Evolutionary conservation across 306 rosid genomes (phyloP).

Genomic region (Dicorynia guianensis): DNA sequence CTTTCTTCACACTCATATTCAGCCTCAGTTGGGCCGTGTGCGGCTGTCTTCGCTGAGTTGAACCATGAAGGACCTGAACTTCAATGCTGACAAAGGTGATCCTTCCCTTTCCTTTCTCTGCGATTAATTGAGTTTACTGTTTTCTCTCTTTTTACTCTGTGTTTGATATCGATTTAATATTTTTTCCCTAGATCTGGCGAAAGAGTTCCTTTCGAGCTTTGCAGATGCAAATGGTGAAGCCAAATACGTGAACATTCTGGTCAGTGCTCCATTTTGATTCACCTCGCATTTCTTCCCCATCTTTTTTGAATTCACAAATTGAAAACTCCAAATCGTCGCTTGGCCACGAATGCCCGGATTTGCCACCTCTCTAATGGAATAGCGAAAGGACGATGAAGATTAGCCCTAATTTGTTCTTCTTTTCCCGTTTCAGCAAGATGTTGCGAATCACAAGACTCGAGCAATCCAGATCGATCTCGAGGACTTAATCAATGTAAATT

Average conservation of each 20-base stretch:
- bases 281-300: background rate
- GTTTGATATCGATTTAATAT: background rate
- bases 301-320: background rate
- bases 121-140: background rate
- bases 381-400: background rate
- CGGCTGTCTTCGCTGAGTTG: slow-evolving; percentile 11
- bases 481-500: slow-evolving; percentile 69
- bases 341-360: slow-evolving; percentile 14
- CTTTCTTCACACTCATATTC: background rate
- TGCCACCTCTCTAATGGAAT: background rate
- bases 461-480: slow-evolving; percentile 84
- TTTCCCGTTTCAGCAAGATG: slow-evolving; percentile 72
- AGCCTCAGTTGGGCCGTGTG: slow-evolving; percentile 3
- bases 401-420: slow-evolving; percentile 29
- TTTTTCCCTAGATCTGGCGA: slow-evolving; percentile 63
- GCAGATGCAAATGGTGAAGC: slow-evolving; percentile 76
- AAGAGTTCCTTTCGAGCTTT: slow-evolving; percentile 80
- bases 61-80: slow-evolving; percentile 70
- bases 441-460: slow-evolving; percentile 80
- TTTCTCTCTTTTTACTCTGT: background rate
- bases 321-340: slow-evolving; percentile 34
- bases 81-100: slow-evolving; percentile 76
- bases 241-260: slow-evolving; percentile 79
- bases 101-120: background rate
- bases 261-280: slow-evolving; percentile 37